A percentile compares a stretch with the other conserved stretches of the same genome.
Evolutionary conservation across 163 green algal genomes (phyloP).

Genomic region (Prototheca wickerhamii): DNA sequence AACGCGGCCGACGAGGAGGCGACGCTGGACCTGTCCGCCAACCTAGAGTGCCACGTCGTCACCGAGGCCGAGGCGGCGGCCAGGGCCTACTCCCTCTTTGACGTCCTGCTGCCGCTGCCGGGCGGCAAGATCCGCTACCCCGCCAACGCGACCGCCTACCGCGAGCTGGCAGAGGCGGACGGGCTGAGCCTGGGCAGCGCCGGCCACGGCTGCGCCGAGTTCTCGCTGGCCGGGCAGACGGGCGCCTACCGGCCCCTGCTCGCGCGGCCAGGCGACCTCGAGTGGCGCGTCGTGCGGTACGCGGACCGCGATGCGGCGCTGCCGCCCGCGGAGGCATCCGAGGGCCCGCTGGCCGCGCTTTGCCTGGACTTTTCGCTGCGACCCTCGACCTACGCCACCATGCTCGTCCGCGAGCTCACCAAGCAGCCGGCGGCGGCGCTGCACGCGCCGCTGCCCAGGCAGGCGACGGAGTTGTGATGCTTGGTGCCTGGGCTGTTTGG

Average conservation of each 20-base stretch:
- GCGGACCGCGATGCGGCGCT: neutral
- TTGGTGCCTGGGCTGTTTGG: too few species aligned
- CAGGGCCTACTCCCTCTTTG: slow-evolving; percentile 42
- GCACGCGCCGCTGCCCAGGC: too few species aligned
- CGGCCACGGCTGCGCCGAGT: slow-evolving; percentile 32
- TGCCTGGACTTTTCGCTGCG: slow-evolving; percentile 66
- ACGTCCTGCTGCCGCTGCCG: slow-evolving; percentile 80
- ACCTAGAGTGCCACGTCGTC: slow-evolving; percentile 34
- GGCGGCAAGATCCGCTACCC: slow-evolving; percentile 40
- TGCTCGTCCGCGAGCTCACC: slow-evolving; percentile 71
- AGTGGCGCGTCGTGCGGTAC: neutral
- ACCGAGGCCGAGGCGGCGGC: slow-evolving; percentile 46
- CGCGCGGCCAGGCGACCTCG: slow-evolving; percentile 10
- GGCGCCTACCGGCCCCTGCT: slow-evolving; percentile 64
- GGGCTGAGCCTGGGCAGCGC: slow-evolving; percentile 29
- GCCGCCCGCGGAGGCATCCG: neutral
- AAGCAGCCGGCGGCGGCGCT: slow-evolving; percentile 35
- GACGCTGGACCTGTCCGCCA: neutral
- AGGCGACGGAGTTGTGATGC: too few species aligned
- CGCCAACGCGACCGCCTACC: slow-evolving; percentile 30
- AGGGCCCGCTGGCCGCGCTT: slow-evolving; percentile 31
- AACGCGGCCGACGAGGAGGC: slow-evolving; percentile 1
- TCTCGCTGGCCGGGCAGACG: slow-evolving; percentile 37
- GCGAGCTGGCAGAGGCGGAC: slow-evolving; percentile 5
- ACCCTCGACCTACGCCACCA: slow-evolving; percentile 78